Percentiles rank a stretch among this genome's conserved stretches.
Conservation (phyloP, 768 basidiomycete species). For the Mycena crocata region DNA sequence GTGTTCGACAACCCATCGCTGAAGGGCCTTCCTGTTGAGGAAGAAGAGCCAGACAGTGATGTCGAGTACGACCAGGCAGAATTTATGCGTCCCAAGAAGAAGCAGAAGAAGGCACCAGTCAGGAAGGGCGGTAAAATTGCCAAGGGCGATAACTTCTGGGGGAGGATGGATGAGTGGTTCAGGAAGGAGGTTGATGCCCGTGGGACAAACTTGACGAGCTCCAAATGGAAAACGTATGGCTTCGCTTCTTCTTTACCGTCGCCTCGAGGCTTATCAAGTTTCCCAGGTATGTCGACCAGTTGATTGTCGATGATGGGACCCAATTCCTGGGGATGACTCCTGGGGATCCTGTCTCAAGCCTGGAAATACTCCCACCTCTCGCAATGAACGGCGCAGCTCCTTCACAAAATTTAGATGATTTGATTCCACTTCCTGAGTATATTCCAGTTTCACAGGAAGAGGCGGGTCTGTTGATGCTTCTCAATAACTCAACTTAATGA, state of each 20-base stretch:
- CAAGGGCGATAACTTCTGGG: conserved; percentile 5
- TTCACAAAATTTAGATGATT: too few species aligned
- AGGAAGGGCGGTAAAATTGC: neutral
- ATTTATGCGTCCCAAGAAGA: neutral
- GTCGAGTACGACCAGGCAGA: neutral
- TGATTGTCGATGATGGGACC: neutral
- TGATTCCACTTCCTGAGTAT: too few species aligned
- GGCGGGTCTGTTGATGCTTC: too few species aligned
- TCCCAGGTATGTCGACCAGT: neutral
- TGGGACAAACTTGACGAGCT: neutral
- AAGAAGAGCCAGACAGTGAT: neutral
- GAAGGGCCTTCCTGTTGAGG: neutral
- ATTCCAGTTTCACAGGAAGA: too few species aligned
- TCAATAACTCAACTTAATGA: too few species aligned
- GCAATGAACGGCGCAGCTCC: too few species aligned
- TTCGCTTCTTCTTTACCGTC: neutral
- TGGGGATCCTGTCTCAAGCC: too few species aligned
- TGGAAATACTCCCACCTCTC: too few species aligned
- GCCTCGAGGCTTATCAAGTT: neutral
- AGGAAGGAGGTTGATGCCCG: neutral
- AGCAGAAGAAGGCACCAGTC: neutral
- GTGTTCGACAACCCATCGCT: neutral
- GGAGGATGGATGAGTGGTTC: conserved; percentile 2
- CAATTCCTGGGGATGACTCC: neutral
- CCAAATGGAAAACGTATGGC: conserved; percentile 2